Conservation (phyloP, 192 early-diverging fungal genomes). For the Podila epicladia region DNA sequence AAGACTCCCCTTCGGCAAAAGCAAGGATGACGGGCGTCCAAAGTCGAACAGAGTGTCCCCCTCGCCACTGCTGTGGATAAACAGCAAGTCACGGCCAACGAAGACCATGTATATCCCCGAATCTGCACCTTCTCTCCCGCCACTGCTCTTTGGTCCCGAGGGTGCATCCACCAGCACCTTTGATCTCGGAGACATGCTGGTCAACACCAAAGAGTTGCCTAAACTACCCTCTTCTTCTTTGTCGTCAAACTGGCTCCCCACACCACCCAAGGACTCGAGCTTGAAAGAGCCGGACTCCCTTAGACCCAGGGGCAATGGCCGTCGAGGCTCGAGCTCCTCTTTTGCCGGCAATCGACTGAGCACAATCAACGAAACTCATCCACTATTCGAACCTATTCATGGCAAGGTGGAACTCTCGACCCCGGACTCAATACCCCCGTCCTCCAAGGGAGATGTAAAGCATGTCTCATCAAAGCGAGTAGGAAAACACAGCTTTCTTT, state of each 20-base stretch:
- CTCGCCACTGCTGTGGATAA: neutral
- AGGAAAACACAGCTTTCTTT: neutral
- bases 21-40: constrained; percentile 1
- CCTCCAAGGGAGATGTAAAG: too few relatives aligned
- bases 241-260: neutral
- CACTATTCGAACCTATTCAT: too few relatives aligned
- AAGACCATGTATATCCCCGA: neutral
- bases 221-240: neutral
- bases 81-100: neutral
- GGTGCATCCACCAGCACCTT: neutral
- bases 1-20: neutral
- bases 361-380: too few relatives aligned
- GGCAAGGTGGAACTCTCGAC: too few relatives aligned
- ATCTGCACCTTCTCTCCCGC: neutral
- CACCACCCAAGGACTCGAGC: too few relatives aligned
- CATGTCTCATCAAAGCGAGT: too few relatives aligned
- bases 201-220: neutral
- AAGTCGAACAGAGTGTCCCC: constrained; percentile 1
- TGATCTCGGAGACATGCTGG: neutral
- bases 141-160: neutral
- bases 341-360: too few relatives aligned
- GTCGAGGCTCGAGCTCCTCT: too few relatives aligned
- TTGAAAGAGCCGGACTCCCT: too few relatives aligned
- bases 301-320: too few relatives aligned
- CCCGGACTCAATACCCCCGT: too few relatives aligned